Conservation (phyloP, 306 rosid genomes). For the Styphnolobium japonicum region DNA sequence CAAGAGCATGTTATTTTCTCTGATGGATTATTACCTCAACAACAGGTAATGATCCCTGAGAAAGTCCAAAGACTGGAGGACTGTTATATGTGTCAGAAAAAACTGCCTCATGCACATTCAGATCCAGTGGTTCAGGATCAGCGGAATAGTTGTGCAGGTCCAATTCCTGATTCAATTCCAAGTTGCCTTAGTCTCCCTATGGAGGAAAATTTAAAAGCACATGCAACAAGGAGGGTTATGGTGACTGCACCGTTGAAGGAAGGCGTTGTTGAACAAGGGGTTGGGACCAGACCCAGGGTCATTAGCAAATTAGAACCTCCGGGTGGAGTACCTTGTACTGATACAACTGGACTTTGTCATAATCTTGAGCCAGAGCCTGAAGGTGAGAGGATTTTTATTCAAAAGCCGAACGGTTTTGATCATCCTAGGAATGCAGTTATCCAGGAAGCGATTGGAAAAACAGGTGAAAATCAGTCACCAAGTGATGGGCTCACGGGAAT, state of each 20-base stretch:
- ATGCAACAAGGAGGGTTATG: constrained; percentile 40
- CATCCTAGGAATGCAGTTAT: constrained; percentile 34
- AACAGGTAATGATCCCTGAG: constrained; percentile 50
- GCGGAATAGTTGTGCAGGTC: constrained; percentile 39
- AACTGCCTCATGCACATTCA: constrained; percentile 85
- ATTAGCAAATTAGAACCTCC: constrained; percentile 49
- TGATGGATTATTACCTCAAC: constrained; percentile 58
- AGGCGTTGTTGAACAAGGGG: constrained; percentile 51
- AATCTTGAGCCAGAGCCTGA: constrained; percentile 40
- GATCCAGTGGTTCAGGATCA: constrained; percentile 70
- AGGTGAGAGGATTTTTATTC: constrained; percentile 37
- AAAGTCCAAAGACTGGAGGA: constrained; percentile 53
- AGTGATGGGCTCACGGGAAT: constrained; percentile 36
- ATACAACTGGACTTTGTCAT: constrained; percentile 25
- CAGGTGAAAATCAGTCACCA: constrained; percentile 48
- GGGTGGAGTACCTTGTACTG: constrained; percentile 34
- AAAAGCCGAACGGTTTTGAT: constrained; percentile 39
- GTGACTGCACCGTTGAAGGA: constrained; percentile 56
- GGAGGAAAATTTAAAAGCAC: constrained; percentile 52
- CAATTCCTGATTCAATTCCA: constrained; percentile 48
- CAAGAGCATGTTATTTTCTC: constrained; percentile 47
- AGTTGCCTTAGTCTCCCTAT: constrained; percentile 44
- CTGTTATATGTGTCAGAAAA: constrained; percentile 78
- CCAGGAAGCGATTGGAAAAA: constrained; percentile 43
- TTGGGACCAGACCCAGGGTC: constrained; percentile 45